Base-by-base conservation (phyloP, 495 filamentous ascomycete species). In the Penicillium arizonense region DNA sequence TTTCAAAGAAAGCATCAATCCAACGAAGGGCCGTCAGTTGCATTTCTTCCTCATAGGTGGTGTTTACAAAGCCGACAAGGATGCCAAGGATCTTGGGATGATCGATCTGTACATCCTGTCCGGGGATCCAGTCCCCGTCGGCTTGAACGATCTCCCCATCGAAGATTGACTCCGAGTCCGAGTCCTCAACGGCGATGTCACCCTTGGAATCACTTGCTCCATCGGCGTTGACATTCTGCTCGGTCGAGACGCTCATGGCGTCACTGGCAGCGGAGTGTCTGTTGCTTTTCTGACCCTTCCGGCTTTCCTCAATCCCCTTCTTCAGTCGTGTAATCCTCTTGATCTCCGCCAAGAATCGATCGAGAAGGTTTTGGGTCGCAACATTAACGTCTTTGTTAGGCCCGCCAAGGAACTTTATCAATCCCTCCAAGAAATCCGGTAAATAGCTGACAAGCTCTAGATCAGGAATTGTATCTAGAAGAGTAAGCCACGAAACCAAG, bases 401-500 rank as follows among this genome's bases (percentile, higher is more conserved):
- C 55, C 96, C 92, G 50, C 90, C 91, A 21, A 99, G 81, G 58
- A 97, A 99, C 50, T 87, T 90, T 64, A 97, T 86, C 44, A 99
- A 77, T 0, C 95, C 95, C 14, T 82, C 89, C 5, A 99, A 75
- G 56, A 97, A 97, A 42, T 91, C 91, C 7, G 95, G 95, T 34
- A 99, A 77, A 66, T 89, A 94, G 9, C 86, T 86, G 20, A 99
- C 93, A 4, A 99, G 85, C 70, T 99, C 95, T 38, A 99, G 75
- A 61, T 99, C 95, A 0, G 95, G 95, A 44, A 99, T 97, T 8
- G 93, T 96, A 69, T 99, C 95, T 21, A 99, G 76, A 9, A 99
- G 69, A 39, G 86, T 95, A 50, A 99, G 88, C 95, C 95, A 99
- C 8, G 89, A 90, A 23, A 99, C 95, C 28, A 99, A 73, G 63